Evolutionary conservation across 345 rosid genomes (phyloP).

Genomic region (Salix viminalis): DNA sequence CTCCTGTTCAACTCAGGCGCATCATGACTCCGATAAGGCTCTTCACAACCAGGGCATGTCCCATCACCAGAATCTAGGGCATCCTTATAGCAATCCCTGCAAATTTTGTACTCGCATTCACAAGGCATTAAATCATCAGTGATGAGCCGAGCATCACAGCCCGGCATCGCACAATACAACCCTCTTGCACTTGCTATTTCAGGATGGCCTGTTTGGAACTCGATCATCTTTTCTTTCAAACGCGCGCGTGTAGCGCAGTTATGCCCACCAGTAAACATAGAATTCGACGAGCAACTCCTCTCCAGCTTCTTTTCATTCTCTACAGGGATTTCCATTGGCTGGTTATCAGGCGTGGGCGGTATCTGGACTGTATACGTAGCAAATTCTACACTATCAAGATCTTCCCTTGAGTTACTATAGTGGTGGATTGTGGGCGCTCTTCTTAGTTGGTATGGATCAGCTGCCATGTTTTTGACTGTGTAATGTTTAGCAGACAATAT

Average conservation of each 20-base stretch:
- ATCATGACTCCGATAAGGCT: conserved; percentile 32
- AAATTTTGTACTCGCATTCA: conserved; percentile 47
- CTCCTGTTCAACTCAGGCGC: conserved; percentile 21
- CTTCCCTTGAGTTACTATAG: conserved; percentile 34
- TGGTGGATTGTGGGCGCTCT: conserved; percentile 40
- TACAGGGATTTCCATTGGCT: conserved; percentile 21
- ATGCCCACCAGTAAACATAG: conserved; percentile 47
- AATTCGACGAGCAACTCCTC: conserved; percentile 21
- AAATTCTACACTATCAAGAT: conserved; percentile 35
- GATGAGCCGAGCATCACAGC: conserved; percentile 38
- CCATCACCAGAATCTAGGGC: conserved; percentile 28
- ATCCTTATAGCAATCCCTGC: conserved; percentile 44
- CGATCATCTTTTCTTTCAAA: conserved; percentile 34
- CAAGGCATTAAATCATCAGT: conserved; percentile 35
- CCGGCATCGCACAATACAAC: conserved; percentile 33
- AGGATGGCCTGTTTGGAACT: conserved; percentile 25
- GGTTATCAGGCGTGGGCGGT: conserved; percentile 69
- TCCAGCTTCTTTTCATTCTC: not conserved
- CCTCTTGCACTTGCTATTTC: conserved; percentile 26
- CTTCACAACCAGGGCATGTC: conserved; percentile 51
- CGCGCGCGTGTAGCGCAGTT: conserved; percentile 34
- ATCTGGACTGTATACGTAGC: conserved; percentile 45
- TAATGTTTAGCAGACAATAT: not conserved
- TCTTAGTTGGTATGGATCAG: conserved; percentile 13
- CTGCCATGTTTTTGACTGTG: conserved; percentile 28